Percentiles rank a stretch among this genome's conserved stretches.
Evolutionary conservation across 192 early-diverging fungal species (phyloP).

Genomic region (Gonapodya sp.): DNA sequence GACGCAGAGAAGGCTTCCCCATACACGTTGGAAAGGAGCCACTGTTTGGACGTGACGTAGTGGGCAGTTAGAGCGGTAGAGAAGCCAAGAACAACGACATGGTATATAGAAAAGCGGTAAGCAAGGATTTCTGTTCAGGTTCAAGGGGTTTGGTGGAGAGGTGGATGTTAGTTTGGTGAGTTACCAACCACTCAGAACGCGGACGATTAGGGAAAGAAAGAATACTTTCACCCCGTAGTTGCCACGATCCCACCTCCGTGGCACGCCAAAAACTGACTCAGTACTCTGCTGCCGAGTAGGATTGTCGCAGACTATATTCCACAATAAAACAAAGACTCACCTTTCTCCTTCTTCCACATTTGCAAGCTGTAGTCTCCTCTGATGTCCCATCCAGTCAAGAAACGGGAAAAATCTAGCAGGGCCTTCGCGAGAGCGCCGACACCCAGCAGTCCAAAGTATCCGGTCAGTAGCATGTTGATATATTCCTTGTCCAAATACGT

Average conservation of each 20-base stretch:
- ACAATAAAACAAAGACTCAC: no score
- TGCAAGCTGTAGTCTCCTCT: constrained; percentile 60
- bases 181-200: not conserved
- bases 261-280: no score
- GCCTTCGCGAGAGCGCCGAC: constrained; percentile 62
- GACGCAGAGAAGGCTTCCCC: constrained; percentile 80
- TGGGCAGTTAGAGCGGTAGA: constrained; percentile 52
- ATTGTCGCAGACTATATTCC: no score
- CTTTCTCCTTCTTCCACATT: constrained; percentile 55
- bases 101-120: constrained; percentile 27
- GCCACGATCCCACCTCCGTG: no score
- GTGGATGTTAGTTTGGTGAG: not conserved
- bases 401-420: constrained; percentile 37
- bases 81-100: constrained; percentile 45
- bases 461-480: constrained; percentile 71
- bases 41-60: constrained; percentile 83
- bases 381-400: constrained; percentile 44
- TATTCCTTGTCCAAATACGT: constrained; percentile 75
- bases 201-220: no score
- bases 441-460: constrained; percentile 79
- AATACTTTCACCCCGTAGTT: no score
- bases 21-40: constrained; percentile 82
- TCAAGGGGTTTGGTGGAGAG: not conserved
- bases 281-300: no score
- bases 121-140: not conserved